Evolutionary conservation across 73 alveolate genomes (phyloP).

Genomic region (Urostyla sp.): DNA sequence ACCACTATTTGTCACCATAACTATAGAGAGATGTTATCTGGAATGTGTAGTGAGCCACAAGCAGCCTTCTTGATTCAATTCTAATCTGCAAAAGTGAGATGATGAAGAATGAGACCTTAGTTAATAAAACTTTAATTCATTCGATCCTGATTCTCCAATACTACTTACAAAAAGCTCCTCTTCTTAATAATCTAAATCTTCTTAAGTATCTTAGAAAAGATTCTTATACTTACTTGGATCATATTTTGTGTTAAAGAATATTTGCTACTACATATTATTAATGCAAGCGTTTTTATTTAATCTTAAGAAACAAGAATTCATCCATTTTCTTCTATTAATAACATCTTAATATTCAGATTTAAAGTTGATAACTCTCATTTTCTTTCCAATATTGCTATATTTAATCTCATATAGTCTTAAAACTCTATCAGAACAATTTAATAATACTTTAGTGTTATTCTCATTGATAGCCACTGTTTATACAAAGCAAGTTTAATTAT

Average conservation of each 20-base stretch:
- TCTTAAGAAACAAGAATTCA: conserved; percentile 48
- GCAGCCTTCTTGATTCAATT: conserved; percentile 53
- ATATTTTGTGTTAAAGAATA: neutral
- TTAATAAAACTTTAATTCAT: conserved; percentile 47
- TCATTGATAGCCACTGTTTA: conserved; percentile 7
- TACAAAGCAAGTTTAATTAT: neutral
- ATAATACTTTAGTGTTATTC: conserved; percentile 13
- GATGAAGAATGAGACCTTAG: too few relatives aligned
- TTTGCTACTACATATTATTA: conserved; percentile 3
- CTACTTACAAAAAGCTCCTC: conserved; percentile 56
- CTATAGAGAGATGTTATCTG: conserved; percentile 26
- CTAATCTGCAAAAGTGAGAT: conserved; percentile 1
- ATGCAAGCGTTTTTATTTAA: conserved; percentile 9
- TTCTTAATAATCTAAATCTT: neutral
- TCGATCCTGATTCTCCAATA: conserved; percentile 62
- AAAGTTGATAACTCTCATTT: neutral
- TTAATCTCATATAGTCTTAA: conserved; percentile 47
- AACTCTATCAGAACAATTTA: conserved; percentile 55
- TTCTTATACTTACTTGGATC: conserved; percentile 10
- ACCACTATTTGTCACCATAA: conserved; percentile 56
- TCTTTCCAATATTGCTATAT: neutral
- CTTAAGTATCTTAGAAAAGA: neutral
- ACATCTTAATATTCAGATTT: conserved; percentile 49
- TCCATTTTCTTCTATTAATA: conserved; percentile 55
- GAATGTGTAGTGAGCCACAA: conserved; percentile 37